Conservation (phyloP, 108 stramenopile genomes). For the Conticribra guillardii region DNA sequence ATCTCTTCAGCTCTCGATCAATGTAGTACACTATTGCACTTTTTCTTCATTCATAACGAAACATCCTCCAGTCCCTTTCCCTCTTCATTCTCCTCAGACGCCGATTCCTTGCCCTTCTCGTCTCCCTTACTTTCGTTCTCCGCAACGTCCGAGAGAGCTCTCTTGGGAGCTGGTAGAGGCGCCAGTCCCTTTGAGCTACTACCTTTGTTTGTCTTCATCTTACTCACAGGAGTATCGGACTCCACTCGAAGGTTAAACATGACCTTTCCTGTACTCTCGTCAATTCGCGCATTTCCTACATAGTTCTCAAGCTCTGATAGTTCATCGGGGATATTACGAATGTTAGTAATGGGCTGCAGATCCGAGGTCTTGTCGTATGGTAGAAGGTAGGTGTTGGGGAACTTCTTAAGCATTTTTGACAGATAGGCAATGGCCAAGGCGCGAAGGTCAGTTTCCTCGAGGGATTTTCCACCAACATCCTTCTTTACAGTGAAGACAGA, state of each 20-base stretch:
- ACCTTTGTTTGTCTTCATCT: conserved; percentile 32
- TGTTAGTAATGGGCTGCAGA: conserved; percentile 33
- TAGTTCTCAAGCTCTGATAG: conserved; percentile 32
- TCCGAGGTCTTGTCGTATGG: conserved; percentile 43
- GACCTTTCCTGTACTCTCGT: conserved; percentile 41
- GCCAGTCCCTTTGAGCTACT: background rate
- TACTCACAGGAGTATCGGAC: conserved; percentile 41
- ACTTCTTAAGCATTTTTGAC: conserved; percentile 39
- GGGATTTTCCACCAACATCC: conserved; percentile 35
- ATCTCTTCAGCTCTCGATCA: too few species aligned
- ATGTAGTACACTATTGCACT: too few species aligned
- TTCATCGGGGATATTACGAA: conserved; percentile 50
- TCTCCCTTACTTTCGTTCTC: background rate
- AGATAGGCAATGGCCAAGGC: conserved; percentile 36
- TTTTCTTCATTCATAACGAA: too few species aligned
- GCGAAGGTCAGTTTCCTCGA: conserved; percentile 35
- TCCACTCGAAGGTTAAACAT: conserved; percentile 47
- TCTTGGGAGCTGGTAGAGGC: background rate
- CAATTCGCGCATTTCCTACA: conserved; percentile 43
- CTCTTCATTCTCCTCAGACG: too few species aligned
- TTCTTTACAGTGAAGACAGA: conserved; percentile 54
- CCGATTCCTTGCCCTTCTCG: background rate
- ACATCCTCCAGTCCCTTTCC: too few species aligned
- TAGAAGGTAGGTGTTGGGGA: conserved; percentile 38
- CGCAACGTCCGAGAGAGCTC: background rate